Percentiles rank a stretch among this genome's conserved stretches.
These are phyloP conservation scores for Kluyveromyces aestuarii DNA, from an alignment of 805 yeast genomes.

Conservation along the genomic window DNA sequence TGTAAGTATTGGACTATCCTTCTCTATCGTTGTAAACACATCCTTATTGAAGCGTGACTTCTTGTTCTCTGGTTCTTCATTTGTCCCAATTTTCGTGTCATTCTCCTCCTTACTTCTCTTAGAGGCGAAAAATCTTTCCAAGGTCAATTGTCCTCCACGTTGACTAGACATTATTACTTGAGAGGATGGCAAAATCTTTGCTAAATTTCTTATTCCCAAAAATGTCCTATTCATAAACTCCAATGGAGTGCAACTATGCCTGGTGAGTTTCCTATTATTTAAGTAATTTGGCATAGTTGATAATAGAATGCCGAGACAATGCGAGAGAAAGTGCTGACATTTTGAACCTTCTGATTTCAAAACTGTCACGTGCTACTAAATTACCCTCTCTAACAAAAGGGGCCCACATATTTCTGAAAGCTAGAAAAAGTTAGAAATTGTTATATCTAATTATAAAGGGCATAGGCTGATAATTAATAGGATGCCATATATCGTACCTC, in stretches of 20 bases:
- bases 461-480: background rate
- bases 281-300: too few relatives aligned
- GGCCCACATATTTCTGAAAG: background rate
- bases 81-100: constrained; percentile 1
- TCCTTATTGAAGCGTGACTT: background rate
- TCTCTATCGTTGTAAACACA: background rate
- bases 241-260: too few relatives aligned
- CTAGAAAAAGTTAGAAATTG: background rate
- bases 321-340: background rate
- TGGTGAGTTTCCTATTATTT: too few relatives aligned
- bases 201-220: background rate
- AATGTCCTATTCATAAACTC: background rate
- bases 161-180: constrained; percentile 5
- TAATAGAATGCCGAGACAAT: too few relatives aligned
- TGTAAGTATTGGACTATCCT: background rate
- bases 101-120: constrained; percentile 8
- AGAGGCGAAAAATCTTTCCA: constrained; percentile 24
- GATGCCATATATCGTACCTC: too few relatives aligned
- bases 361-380: background rate
- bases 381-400: background rate
- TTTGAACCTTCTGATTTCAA: background rate
- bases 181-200: background rate
- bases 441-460: background rate
- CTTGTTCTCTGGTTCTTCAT: constrained; percentile 5
- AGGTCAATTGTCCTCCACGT: constrained; percentile 21